These are phyloP conservation scores for Lentinula aciculospora DNA, from an alignment of 768 basidiomycete genomes.

Conservation along the genomic window DNA sequence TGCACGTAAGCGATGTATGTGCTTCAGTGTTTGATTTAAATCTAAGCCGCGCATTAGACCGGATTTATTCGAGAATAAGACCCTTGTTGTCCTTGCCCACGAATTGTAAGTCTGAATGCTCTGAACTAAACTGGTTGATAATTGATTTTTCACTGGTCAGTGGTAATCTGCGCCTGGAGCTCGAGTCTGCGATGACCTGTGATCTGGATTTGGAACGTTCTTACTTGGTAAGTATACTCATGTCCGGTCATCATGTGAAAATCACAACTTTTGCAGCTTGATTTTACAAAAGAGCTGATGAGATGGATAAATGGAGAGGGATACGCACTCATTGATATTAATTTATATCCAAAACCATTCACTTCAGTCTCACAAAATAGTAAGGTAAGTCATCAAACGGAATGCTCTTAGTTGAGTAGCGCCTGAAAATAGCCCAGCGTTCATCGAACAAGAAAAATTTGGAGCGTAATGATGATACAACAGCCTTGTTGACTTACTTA, in stretches of 20 bases:
- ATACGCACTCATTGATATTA: conserved; percentile 82
- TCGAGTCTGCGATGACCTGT: conserved; percentile 66
- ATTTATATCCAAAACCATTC: conserved; percentile 65
- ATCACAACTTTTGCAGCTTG: conserved; percentile 47
- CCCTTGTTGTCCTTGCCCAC: conserved; percentile 84
- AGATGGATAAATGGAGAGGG: conserved; percentile 64
- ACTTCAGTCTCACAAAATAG: conserved; percentile 14
- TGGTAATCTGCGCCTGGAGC: conserved; percentile 82
- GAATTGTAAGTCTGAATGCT: conserved; percentile 69
- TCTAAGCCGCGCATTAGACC: conserved; percentile 35
- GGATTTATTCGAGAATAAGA: conserved; percentile 73
- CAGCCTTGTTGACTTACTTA: conserved; percentile 53
- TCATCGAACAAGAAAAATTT: conserved; percentile 7
- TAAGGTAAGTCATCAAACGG: conserved; percentile 25
- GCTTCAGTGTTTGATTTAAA: background rate
- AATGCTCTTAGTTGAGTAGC: too few species aligned
- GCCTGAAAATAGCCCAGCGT: conserved; percentile 24
- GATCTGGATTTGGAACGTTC: conserved; percentile 77
- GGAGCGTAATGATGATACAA: background rate
- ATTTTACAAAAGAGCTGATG: conserved; percentile 76
- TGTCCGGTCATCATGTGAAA: background rate
- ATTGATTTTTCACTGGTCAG: conserved; percentile 31
- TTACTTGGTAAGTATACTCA: conserved; percentile 56
- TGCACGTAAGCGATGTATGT: conserved; percentile 64
- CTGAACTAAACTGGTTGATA: background rate